Percentiles rank a stretch among this genome's conserved stretches.
Conservation (phyloP, 1,284 basidiomycete genomes). For the Ustilago crameri region DNA sequence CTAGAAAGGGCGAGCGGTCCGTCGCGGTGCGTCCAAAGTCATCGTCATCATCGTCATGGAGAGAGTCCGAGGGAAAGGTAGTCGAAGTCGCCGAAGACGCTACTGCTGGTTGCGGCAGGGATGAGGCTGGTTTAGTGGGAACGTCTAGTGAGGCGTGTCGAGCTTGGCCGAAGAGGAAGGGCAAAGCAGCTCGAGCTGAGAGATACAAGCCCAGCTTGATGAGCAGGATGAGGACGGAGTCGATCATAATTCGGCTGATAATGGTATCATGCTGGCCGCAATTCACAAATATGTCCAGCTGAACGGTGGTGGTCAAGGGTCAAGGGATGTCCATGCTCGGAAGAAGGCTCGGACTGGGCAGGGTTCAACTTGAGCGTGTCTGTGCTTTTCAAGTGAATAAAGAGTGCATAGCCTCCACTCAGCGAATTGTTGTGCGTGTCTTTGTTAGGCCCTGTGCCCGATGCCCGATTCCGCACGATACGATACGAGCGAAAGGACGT, state of each 20-base stretch:
- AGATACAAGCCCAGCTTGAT: constrained; percentile 43
- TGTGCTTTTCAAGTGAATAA: not conserved
- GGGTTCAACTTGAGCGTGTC: not conserved
- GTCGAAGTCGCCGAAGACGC: not conserved
- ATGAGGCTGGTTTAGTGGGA: constrained; percentile 3
- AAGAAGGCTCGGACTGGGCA: not conserved
- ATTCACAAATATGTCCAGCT: not conserved
- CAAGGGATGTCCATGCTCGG: not conserved
- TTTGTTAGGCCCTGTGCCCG: not conserved
- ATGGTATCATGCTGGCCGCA: constrained; percentile 7
- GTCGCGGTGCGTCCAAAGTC: constrained; percentile 16
- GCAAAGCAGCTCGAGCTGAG: constrained; percentile 44
- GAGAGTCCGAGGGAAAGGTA: constrained; percentile 12
- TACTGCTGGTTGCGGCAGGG: constrained; percentile 33
- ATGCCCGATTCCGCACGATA: not conserved
- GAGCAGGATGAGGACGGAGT: constrained; percentile 34
- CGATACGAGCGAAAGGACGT: not conserved
- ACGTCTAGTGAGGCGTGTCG: constrained; percentile 58
- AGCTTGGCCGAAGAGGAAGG: constrained; percentile 62
- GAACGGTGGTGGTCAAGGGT: not conserved
- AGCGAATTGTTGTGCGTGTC: not conserved
- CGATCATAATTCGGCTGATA: constrained; percentile 15
- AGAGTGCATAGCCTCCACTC: not conserved
- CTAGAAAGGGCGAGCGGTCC: constrained; percentile 35
- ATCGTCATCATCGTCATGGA: constrained; percentile 34